Evolutionary conservation across 116 monocot species (phyloP), one percentile per base, ranked within the genome.

Genomic region (Iris pallida): DNA sequence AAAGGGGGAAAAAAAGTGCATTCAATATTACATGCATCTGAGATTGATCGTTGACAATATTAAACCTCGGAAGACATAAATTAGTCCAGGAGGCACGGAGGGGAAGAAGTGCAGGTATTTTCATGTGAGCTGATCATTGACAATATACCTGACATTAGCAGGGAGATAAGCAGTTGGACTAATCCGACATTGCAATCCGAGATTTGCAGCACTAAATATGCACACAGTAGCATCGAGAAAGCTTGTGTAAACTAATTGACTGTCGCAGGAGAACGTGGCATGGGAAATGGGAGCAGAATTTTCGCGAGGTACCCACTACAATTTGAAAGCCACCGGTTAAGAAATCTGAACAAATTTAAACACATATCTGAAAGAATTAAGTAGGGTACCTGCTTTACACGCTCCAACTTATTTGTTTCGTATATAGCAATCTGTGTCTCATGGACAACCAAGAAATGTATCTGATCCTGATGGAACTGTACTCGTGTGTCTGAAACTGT

Each of bases 231-330:
- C 90, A 79, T 90, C 80, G 54, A 65, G 66, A 53, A 90, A 86
- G 7, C 80, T 54, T 48, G 83, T 83, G 73, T 71, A 90, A 42
- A 90, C 70, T 43, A 90, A 63, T 51, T 81, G 80, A 65, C 86
- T 78, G 47, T 83, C 75, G 70, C 88, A 88, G 2, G 88, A 83
- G 65, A 81, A 92, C 1, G 80, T 71, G 10, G 86, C 88, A 76
- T 79, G 67, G 5, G 88, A 92, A 61, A 92, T 81, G 7, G 92
- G 76, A 17, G 83, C 80, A 47, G 88, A 83, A 7, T 75, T 59
- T 17, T 83, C 85, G 68, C 82, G 83, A 6, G 85, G 85, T 59
- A 83, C 45, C 92, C 92, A 92, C 92, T 92, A 81, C 71, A 80
- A 57, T 6, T 12, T 73, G 43, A 55, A 6, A 60, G 42, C 47